Base-by-base conservation (phyloP, 208 protist species). In the Wallacemonas sp. region DNA sequence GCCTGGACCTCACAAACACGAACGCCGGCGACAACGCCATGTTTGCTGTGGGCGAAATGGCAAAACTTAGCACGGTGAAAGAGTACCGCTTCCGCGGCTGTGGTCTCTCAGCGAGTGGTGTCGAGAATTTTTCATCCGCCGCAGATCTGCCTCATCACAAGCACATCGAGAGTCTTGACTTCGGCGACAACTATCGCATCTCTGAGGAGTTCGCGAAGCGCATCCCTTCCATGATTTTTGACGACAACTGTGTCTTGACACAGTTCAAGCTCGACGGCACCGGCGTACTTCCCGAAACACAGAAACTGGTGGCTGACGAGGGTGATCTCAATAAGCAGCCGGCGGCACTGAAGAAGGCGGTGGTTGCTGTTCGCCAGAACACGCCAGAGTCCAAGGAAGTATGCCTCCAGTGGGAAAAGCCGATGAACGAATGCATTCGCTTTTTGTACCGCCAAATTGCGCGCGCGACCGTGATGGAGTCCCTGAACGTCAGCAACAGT, bases 271-370 rank as follows among this genome's bases (percentile, higher is more conserved):
- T 96, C 2, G 65, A 45, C 15, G 74, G 78, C 12, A 93, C 84
- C 0, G 87, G 78, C 27, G 70, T 92, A 26, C 87, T 87, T 15
- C 66, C 75, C 4, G 68, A 69, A 9, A 64, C 72, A 3, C 60
- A 66, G 15, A 30, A 37, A 4, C 17, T 81, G 29, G 42, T 94
- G 32, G 68, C 85, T 45, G 66, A 82, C 27, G 85, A 91, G 52
- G 90, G 90, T 60, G 73, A 88, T 30, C 59, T 96, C 37, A 96
- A 91, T 75, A 76, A 71, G 32, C 74, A 96, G 67, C 81, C 86
- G 15, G 32, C 54, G 13, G 46, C 63, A 27, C 70, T 96, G 30
- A 96, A 96, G 68, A 34, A 52, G 9, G 79, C 78, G 17, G 81
- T 93, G 6, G 74, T 91, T 3, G 45, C 66, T 19, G 61, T 92